phyloP scores from a whole-genome alignment of 2,329 filamentous ascomycete species.

The Aureobasidium sp. region DNA sequence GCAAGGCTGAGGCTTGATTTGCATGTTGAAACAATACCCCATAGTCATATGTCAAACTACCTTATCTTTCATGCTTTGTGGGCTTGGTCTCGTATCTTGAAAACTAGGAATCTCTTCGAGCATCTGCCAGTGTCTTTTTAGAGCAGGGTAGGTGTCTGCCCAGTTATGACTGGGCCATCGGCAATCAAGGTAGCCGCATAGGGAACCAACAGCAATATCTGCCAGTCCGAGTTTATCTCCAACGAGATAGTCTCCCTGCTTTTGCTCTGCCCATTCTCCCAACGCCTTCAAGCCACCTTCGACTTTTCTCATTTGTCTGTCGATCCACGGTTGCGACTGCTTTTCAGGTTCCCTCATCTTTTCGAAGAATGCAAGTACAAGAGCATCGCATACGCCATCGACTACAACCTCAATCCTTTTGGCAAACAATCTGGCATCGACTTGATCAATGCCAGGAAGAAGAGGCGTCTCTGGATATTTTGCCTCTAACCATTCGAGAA shows the following conservation, averaged over 20 bases:
- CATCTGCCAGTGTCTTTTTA: slow-evolving; percentile 38
- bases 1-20: slow-evolving; percentile 21
- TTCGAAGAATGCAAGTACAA: slow-evolving; percentile 30
- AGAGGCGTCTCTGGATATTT: slow-evolving; percentile 24
- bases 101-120: slow-evolving; percentile 36
- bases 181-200: slow-evolving; percentile 27
- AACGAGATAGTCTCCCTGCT: slow-evolving; percentile 22
- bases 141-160: slow-evolving; percentile 24
- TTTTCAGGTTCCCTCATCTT: slow-evolving; percentile 21
- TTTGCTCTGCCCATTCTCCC: slow-evolving; percentile 21
- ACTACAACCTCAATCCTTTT: slow-evolving; percentile 28
- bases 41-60: slow-evolving; percentile 22
- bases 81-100: slow-evolving; percentile 22
- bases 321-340: slow-evolving; percentile 24
- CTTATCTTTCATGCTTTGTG: slow-evolving; percentile 28
- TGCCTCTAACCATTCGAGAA: slow-evolving; percentile 30
- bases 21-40: not conserved
- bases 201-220: slow-evolving; percentile 26
- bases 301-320: slow-evolving; percentile 28
- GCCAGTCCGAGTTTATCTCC: slow-evolving; percentile 26
- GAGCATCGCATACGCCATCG: slow-evolving; percentile 30
- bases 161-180: slow-evolving; percentile 26
- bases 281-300: slow-evolving; percentile 27
- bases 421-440: slow-evolving; percentile 23
- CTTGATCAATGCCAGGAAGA: slow-evolving; percentile 16